Conservation (phyloP, 768 basidiomycete species). For the Amanita rimosa region DNA sequence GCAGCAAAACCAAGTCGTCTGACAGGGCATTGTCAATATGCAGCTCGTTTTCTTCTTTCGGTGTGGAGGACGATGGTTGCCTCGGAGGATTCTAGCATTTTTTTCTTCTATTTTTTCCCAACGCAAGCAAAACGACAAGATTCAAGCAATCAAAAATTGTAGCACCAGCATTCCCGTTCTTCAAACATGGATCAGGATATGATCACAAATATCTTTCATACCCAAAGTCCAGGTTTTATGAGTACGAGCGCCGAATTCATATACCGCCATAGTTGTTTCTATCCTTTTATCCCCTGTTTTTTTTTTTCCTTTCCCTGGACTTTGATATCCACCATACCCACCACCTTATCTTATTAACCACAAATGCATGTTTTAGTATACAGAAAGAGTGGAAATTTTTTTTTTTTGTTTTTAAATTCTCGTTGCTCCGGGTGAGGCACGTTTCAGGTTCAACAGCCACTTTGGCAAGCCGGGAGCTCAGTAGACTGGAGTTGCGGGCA, state of each 20-base stretch:
- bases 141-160: not conserved
- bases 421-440: no score
- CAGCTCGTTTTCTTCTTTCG: conserved; percentile 15
- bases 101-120: not conserved
- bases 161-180: not conserved
- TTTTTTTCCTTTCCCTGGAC: not conserved
- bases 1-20: conserved; percentile 10
- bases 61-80: conserved; percentile 26
- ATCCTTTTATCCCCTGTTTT: no score
- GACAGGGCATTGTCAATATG: conserved; percentile 10
- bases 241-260: not conserved
- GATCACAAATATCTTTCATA: not conserved
- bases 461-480: no score
- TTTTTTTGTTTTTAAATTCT: not conserved
- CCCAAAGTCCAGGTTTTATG: not conserved
- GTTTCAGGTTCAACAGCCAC: no score
- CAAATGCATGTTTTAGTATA: not conserved
- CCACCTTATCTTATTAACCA: conserved; percentile 1
- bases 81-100: conserved; percentile 27
- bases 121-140: not conserved
- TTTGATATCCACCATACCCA: not conserved
- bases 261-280: not conserved
- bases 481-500: no score
- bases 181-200: not conserved
- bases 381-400: not conserved